These are phyloP conservation scores for Solanum chiquidenum DNA, from an alignment of 257 asterid genomes.

Conservation along the genomic window DNA sequence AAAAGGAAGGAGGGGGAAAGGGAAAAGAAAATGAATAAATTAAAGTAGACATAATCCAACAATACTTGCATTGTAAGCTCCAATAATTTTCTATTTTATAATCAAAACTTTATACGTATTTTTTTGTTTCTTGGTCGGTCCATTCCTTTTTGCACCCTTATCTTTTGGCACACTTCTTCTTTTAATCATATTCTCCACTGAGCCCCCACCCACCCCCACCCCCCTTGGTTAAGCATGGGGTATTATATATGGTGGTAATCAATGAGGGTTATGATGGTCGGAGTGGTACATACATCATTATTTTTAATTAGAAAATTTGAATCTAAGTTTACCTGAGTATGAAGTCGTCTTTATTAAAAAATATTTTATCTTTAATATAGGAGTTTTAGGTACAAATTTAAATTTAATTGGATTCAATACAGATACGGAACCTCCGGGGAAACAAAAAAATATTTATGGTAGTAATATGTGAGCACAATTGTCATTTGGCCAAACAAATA, in stretches of 20 bases:
- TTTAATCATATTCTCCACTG: constrained; percentile 7
- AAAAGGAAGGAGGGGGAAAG: too few species aligned
- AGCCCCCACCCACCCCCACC: too few species aligned
- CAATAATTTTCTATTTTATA: neutral
- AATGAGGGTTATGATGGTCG: neutral
- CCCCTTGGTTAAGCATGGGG: neutral
- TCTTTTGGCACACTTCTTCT: constrained; percentile 13
- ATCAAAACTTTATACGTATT: neutral
- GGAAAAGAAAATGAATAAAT: neutral
- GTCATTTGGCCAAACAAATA: neutral
- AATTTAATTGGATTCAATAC: neutral
- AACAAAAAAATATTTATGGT: neutral
- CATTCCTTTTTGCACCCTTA: neutral
- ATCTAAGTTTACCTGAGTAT: fast-evolving
- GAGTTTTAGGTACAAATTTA: neutral
- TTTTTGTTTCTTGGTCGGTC: neutral
- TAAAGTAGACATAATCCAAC: neutral
- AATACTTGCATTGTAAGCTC: constrained; percentile 14
- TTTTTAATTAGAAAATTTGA: neutral
- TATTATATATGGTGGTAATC: neutral
- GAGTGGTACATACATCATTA: neutral
- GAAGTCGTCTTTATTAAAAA: neutral
- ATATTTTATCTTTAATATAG: neutral
- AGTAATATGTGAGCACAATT: neutral
- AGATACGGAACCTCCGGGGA: fast-evolving